Conservation (phyloP, 1,284 basidiomycete species). For the Trametes pubescens region DNA sequence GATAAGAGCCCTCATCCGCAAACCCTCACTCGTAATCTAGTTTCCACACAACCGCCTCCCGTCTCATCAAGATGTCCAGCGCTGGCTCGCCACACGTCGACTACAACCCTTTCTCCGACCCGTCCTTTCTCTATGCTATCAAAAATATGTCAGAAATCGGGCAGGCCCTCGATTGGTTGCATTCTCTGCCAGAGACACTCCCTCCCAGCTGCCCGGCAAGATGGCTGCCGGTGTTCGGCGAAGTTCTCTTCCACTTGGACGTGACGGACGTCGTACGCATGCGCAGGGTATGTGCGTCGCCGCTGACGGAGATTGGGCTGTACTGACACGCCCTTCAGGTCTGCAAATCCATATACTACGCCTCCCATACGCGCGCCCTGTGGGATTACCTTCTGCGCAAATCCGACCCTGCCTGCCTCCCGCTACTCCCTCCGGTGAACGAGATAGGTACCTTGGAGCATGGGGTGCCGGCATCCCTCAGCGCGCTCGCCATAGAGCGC, state of each 20-base stretch:
- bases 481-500: neutral
- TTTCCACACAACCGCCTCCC: too few relatives aligned
- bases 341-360: constrained; percentile 1
- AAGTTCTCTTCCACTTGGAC: constrained; percentile 1
- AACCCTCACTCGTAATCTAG: too few relatives aligned
- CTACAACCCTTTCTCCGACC: neutral
- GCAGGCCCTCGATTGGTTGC: neutral
- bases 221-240: neutral
- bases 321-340: neutral
- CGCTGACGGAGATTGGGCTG: neutral
- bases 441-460: neutral
- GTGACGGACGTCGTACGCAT: neutral
- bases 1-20: too few relatives aligned
- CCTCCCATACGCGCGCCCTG: neutral
- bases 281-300: neutral
- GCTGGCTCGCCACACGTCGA: neutral
- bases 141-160: neutral
- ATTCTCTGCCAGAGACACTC: neutral
- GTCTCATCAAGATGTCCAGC: neutral
- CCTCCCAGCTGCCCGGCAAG: neutral
- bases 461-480: neutral
- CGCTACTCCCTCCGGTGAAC: neutral
- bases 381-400: constrained; percentile 1
- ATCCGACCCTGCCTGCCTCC: neutral
- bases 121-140: neutral